These are phyloP conservation scores for Paramyrothecium sp. DNA, from an alignment of 2,329 filamentous ascomycete genomes.

Conservation along the genomic window DNA sequence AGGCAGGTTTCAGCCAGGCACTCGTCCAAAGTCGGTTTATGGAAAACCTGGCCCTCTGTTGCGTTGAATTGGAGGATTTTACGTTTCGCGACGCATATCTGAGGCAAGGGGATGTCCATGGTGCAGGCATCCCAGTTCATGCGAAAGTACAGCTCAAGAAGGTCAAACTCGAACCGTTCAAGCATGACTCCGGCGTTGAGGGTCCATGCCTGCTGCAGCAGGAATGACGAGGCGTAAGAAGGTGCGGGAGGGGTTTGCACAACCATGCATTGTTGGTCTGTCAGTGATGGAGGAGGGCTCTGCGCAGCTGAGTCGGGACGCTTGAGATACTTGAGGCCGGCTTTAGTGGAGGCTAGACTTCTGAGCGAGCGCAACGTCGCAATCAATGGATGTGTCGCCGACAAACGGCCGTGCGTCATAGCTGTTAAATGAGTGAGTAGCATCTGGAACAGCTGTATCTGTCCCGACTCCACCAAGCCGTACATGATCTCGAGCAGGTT, in stretches of 20 bases:
- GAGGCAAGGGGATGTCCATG: too few species aligned
- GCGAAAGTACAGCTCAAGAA: not conserved
- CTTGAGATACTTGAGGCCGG: not conserved
- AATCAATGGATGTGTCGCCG: not conserved
- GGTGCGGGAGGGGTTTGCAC: too few species aligned
- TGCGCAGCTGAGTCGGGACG: not conserved
- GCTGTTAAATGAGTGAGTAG: not conserved
- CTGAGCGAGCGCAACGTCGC: not conserved
- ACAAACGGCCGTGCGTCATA: not conserved
- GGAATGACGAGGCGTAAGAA: too few species aligned
- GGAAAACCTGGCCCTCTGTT: too few species aligned
- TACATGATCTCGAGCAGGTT: not conserved
- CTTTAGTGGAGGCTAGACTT: not conserved
- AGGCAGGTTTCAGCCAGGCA: too few species aligned
- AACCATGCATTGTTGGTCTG: too few species aligned
- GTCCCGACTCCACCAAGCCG: not conserved
- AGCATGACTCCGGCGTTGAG: not conserved
- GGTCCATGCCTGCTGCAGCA: not conserved
- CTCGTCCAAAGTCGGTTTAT: too few species aligned
- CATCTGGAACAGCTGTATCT: not conserved
- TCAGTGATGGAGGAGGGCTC: not conserved
- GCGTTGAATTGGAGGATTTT: too few species aligned
- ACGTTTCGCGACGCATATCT: too few species aligned
- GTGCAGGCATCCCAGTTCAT: not conserved
- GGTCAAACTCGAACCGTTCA: not conserved